Conservation (phyloP, 495 filamentous ascomycete genomes). For the Talaromyces nanjingensis region DNA sequence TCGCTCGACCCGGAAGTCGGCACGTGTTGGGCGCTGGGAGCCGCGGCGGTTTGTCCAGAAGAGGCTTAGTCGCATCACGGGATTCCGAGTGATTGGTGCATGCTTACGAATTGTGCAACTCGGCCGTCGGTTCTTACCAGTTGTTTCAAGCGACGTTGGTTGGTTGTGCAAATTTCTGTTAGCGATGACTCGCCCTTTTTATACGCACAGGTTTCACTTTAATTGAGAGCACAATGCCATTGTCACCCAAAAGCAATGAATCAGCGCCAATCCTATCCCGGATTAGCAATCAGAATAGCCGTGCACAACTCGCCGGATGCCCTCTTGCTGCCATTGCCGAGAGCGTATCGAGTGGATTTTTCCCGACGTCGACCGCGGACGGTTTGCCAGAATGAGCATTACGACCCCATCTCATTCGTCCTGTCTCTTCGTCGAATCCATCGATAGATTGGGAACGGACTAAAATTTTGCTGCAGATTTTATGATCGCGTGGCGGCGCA, state of each 20-base stretch:
- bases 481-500: not conserved
- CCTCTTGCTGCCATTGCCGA: not conserved
- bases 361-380: not conserved
- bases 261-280: not conserved
- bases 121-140: not conserved
- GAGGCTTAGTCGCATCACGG: not conserved
- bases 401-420: not conserved
- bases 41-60: not conserved
- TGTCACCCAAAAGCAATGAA: not conserved
- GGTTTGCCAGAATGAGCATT: not conserved
- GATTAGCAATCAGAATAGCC: not conserved
- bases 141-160: not conserved
- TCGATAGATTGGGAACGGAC: not conserved
- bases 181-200: not conserved
- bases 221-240: not conserved
- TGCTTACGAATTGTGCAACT: not conserved
- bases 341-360: not conserved
- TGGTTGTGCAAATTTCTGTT: not conserved
- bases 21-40: not conserved
- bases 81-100: not conserved
- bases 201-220: not conserved
- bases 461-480: not conserved
- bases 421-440: not conserved
- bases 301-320: not conserved
- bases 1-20: conserved; percentile 1